A percentile compares a stretch with the other conserved stretches of the same genome.
phyloP scores from a whole-genome alignment of 345 rosid genomes.

The Laguncularia racemosa region DNA sequence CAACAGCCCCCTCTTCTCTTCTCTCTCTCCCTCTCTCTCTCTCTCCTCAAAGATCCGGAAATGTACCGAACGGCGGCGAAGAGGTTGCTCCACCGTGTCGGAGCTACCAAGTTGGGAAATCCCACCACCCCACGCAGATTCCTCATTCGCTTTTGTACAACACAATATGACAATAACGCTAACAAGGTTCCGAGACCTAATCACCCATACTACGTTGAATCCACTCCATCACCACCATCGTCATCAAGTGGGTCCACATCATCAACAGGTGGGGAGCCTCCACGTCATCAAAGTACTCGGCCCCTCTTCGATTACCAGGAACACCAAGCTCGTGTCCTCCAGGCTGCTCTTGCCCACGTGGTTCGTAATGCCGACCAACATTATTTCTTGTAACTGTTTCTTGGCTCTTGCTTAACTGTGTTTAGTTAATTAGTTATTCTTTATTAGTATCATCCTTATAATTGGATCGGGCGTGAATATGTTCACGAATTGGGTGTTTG shows the following conservation, averaged over 20 bases:
- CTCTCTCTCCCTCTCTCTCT: background rate
- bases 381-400: background rate
- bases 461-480: too few species aligned
- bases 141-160: conserved; percentile 31
- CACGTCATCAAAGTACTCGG: conserved; percentile 28
- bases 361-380: conserved; percentile 23
- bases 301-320: conserved; percentile 52
- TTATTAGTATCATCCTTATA: too few species aligned
- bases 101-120: conserved; percentile 14
- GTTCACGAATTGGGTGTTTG: too few species aligned
- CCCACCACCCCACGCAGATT: conserved; percentile 2
- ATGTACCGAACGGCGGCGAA: conserved; percentile 66
- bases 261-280: conserved; percentile 28
- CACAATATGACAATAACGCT: conserved; percentile 22
- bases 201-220: conserved; percentile 23
- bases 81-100: conserved; percentile 26
- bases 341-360: conserved; percentile 78
- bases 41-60: background rate
- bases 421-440: background rate
- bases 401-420: background rate
- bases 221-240: conserved; percentile 21
- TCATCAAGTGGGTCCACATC: conserved; percentile 21
- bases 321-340: conserved; percentile 73
- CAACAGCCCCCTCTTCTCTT: too few species aligned
- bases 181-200: conserved; percentile 9